A percentile compares a stretch with the other conserved stretches of the same genome.
These are phyloP conservation scores for Sporothrix globosa DNA, from an alignment of 2,329 filamentous ascomycete species.

Conservation along the genomic window DNA sequence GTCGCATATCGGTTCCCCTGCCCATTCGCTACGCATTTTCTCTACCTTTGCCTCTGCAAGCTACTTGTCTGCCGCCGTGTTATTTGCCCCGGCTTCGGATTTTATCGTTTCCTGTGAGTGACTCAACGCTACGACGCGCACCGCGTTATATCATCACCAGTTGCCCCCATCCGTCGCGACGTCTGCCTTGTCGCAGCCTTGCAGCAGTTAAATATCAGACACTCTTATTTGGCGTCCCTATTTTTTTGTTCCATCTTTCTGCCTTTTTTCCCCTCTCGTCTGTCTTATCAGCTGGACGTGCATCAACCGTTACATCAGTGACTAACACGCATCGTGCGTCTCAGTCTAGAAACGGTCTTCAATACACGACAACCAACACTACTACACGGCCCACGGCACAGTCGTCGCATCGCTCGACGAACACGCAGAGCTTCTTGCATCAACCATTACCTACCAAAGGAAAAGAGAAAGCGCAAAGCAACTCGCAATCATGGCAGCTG, in stretches of 20 bases:
- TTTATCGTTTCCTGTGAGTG: conserved; percentile 43
- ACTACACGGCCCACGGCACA: conserved; percentile 9
- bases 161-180: conserved; percentile 39
- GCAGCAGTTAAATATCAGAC: not conserved
- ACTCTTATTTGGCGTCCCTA: not conserved
- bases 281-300: conserved; percentile 3
- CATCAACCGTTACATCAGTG: not conserved
- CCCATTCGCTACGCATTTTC: conserved; percentile 44
- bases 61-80: conserved; percentile 33
- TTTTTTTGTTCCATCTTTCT: not conserved
- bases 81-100: conserved; percentile 41
- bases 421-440: conserved; percentile 8
- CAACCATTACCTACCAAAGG: not conserved
- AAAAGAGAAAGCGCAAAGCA: conserved; percentile 39
- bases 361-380: not conserved
- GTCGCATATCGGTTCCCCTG: conserved; percentile 57
- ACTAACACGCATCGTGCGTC: conserved; percentile 25
- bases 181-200: conserved; percentile 11
- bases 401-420: conserved; percentile 25
- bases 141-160: conserved; percentile 43
- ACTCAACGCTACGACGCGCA: conserved; percentile 36
- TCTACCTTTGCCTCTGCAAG: conserved; percentile 35
- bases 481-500: conserved; percentile 68
- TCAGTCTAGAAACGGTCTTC: conserved; percentile 24
- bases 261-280: not conserved